Conservation (phyloP, 2,329 filamentous ascomycete genomes). For the Aspergillus novofumigatus region DNA sequence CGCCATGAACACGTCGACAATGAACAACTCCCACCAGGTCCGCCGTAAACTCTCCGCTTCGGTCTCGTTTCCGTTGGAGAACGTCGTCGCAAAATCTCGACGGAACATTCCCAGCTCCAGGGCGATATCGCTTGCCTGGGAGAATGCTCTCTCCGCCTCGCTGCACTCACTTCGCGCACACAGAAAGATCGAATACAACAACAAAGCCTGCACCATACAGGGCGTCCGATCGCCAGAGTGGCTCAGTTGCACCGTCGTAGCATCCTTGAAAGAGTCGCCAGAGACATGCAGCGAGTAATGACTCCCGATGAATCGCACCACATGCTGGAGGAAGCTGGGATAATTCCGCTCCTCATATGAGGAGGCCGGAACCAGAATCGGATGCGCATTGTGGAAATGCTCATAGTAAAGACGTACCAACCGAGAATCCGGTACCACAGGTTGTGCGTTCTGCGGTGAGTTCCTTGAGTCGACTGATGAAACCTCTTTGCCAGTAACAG, state of each 20-base stretch:
- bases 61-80: conserved; percentile 48
- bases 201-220: conserved; percentile 35
- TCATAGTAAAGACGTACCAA: conserved; percentile 49
- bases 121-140: conserved; percentile 64
- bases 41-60: conserved; percentile 78
- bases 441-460: conserved; percentile 12
- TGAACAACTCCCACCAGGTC: conserved; percentile 82
- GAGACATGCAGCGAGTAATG: conserved; percentile 42
- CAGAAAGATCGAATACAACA: conserved; percentile 34
- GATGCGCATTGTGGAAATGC: conserved; percentile 51
- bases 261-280: conserved; percentile 21
- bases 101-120: conserved; percentile 71
- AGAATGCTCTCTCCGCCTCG: conserved; percentile 45
- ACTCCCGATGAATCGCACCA: conserved; percentile 51
- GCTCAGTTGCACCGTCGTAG: conserved; percentile 12
- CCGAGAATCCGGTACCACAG: conserved; percentile 25
- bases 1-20: conserved; percentile 75
- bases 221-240: conserved; percentile 18
- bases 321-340: conserved; percentile 44
- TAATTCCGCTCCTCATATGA: conserved; percentile 38
- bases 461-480: conserved; percentile 11
- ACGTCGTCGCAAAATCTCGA: conserved; percentile 50
- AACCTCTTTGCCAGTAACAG: conserved; percentile 17
- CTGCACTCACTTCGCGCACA: conserved; percentile 32
- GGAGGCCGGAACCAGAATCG: conserved; percentile 48